Conservation (phyloP, 176 grass and related monocot genomes). For the Melocanna baccifera region DNA sequence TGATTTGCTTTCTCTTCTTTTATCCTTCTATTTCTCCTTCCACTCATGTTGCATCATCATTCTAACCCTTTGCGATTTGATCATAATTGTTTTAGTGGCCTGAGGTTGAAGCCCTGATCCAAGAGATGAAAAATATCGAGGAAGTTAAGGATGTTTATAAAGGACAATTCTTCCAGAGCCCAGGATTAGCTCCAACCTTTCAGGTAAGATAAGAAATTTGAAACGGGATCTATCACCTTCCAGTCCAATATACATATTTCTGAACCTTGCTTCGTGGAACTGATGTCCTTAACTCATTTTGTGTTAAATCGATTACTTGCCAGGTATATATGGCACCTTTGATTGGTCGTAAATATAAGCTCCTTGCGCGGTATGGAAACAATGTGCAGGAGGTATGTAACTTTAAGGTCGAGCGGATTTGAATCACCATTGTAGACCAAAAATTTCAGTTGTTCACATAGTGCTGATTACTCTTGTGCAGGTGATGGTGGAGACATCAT, state of each 20-base stretch:
- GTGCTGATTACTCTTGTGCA: conserved; percentile 21
- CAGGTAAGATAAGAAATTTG: conserved; percentile 40
- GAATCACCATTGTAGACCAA: background rate
- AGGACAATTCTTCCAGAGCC: conserved; percentile 81
- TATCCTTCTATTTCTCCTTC: background rate
- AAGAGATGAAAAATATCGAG: conserved; percentile 73
- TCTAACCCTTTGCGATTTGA: background rate
- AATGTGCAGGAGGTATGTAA: conserved; percentile 80
- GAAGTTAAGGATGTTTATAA: conserved; percentile 71
- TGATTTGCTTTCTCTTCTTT: background rate
- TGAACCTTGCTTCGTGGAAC: background rate
- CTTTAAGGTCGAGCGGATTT: background rate
- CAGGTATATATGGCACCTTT: conserved; percentile 94
- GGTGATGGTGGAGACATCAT: conserved; percentile 72
- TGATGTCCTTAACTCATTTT: background rate
- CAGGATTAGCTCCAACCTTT: conserved; percentile 84
- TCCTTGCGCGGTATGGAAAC: conserved; percentile 84
- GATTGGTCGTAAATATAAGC: conserved; percentile 68
- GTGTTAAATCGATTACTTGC: conserved; percentile 11
- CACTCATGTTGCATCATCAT: background rate
- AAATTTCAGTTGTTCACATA: background rate
- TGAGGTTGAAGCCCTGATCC: conserved; percentile 78
- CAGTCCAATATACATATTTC: background rate
- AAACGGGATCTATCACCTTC: background rate
- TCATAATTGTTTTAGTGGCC: conserved; percentile 61